Evolutionary conservation across 495 filamentous ascomycete genomes (phyloP).

Genomic region (Podospora bellae-mahoneyi): DNA sequence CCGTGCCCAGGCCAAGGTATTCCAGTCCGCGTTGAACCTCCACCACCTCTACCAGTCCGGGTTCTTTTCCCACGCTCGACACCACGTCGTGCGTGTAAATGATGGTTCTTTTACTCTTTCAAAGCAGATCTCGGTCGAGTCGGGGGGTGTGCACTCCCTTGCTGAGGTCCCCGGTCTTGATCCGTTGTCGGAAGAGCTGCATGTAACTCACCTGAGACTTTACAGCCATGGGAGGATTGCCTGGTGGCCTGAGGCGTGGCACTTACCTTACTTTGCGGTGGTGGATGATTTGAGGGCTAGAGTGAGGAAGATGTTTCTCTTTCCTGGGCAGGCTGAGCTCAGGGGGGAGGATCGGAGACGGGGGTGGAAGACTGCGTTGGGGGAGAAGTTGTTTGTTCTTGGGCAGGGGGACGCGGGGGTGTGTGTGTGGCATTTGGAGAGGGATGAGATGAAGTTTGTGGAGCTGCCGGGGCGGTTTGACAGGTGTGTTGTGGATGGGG

Average conservation of each 20-base stretch:
- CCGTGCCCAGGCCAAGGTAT: not conserved
- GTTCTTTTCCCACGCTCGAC: not conserved
- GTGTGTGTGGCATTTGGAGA: conserved; percentile 19
- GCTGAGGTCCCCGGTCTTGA: not conserved
- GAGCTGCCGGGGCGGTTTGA: conserved; percentile 9
- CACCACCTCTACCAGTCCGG: not conserved
- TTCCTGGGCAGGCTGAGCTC: not conserved
- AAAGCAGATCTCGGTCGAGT: not conserved
- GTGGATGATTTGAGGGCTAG: conserved; percentile 14
- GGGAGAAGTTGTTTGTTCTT: conserved; percentile 14
- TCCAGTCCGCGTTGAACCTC: not conserved
- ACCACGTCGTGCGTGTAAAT: not conserved
- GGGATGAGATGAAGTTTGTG: conserved; percentile 12
- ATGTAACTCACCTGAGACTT: conserved; percentile 5
- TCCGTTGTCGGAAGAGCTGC: not conserved
- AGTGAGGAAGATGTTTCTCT: not conserved
- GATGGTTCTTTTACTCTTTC: not conserved
- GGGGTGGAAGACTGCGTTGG: conserved; percentile 19
- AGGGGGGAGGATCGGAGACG: not conserved
- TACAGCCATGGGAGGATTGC: conserved; percentile 17
- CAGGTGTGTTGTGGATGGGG: not conserved
- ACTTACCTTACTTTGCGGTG: conserved; percentile 15
- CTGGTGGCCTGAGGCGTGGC: conserved; percentile 21
- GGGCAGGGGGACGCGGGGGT: conserved; percentile 14
- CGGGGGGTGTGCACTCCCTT: conserved; percentile 1